A percentile compares a stretch with the other conserved stretches of the same genome.
Evolutionary conservation across 1,284 basidiomycete genomes (phyloP).

Genomic region (Hemileia vastatrix): DNA sequence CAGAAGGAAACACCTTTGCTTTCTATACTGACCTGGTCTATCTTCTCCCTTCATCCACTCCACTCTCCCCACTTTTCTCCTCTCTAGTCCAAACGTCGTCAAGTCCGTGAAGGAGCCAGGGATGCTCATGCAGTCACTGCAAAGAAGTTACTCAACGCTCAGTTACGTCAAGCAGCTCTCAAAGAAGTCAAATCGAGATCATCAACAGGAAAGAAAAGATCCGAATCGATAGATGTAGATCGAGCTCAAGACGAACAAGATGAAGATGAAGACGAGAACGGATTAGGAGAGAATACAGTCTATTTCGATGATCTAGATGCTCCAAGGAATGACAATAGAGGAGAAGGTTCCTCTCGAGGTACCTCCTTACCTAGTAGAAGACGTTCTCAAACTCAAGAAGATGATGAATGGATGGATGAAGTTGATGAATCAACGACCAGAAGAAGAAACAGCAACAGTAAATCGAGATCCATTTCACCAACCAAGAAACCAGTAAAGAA

Average conservation of each 20-base stretch:
- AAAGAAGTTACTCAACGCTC: slow-evolving; percentile 82
- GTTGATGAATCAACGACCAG: slow-evolving; percentile 3
- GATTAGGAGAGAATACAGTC: slow-evolving; percentile 51
- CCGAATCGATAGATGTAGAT: neutral
- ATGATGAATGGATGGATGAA: neutral
- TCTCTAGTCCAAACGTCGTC: neutral
- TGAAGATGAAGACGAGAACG: slow-evolving; percentile 34
- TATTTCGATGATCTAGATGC: slow-evolving; percentile 29
- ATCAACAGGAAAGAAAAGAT: neutral
- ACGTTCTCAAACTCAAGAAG: slow-evolving; percentile 54
- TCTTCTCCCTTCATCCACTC: neutral
- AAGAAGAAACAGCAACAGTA: neutral
- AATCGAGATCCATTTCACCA: slow-evolving; percentile 23
- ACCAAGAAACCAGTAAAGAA: too few relatives aligned
- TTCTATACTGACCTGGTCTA: neutral
- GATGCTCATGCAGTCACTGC: slow-evolving; percentile 45
- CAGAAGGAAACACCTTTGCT: too few relatives aligned
- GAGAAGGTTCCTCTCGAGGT: too few relatives aligned
- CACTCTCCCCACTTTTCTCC: neutral
- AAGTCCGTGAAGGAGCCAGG: neutral
- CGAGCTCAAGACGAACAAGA: neutral
- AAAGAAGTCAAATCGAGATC: slow-evolving; percentile 55
- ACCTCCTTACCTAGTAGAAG: slow-evolving; percentile 74
- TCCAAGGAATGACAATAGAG: slow-evolving; percentile 11
- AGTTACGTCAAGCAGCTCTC: slow-evolving; percentile 80